Percentiles rank a stretch among this genome's conserved stretches.
These are phyloP conservation scores for Arthroderma uncinatum DNA, from an alignment of 2,329 filamentous ascomycete genomes.

Conservation along the genomic window DNA sequence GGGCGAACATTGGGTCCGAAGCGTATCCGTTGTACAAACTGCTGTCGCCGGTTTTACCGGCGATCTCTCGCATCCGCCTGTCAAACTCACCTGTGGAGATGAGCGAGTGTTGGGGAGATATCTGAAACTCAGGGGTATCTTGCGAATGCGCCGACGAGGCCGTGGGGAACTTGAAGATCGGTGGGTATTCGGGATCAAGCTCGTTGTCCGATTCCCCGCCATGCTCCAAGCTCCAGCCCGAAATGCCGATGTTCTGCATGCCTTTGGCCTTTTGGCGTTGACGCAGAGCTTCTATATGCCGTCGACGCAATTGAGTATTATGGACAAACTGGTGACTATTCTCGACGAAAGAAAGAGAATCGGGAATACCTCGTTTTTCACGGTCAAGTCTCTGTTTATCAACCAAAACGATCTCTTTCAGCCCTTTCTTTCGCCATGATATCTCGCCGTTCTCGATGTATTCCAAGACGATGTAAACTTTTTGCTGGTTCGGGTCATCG, in stretches of 20 bases:
- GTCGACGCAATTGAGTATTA: constrained; percentile 27
- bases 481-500: constrained; percentile 88
- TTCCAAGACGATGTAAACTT: constrained; percentile 96
- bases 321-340: constrained; percentile 34
- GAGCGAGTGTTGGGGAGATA: constrained; percentile 44
- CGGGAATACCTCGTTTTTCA: constrained; percentile 62
- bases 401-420: constrained; percentile 68
- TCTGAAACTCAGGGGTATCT: constrained; percentile 47
- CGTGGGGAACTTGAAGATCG: constrained; percentile 23
- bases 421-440: constrained; percentile 80
- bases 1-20: constrained; percentile 45
- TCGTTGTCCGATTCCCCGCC: constrained; percentile 52
- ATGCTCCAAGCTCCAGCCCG: constrained; percentile 77
- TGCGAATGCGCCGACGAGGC: constrained; percentile 25
- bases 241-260: constrained; percentile 42
- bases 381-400: constrained; percentile 70
- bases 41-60: constrained; percentile 54
- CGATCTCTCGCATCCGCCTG: constrained; percentile 22
- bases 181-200: constrained; percentile 22
- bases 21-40: constrained; percentile 68
- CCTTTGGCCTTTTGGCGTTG: constrained; percentile 51
- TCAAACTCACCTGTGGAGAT: constrained; percentile 36
- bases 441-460: constrained; percentile 92
- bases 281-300: constrained; percentile 45
- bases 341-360: constrained; percentile 46